These are phyloP conservation scores for Aspergillus neoniger DNA, from an alignment of 2,329 filamentous ascomycete genomes.

Conservation along the genomic window DNA sequence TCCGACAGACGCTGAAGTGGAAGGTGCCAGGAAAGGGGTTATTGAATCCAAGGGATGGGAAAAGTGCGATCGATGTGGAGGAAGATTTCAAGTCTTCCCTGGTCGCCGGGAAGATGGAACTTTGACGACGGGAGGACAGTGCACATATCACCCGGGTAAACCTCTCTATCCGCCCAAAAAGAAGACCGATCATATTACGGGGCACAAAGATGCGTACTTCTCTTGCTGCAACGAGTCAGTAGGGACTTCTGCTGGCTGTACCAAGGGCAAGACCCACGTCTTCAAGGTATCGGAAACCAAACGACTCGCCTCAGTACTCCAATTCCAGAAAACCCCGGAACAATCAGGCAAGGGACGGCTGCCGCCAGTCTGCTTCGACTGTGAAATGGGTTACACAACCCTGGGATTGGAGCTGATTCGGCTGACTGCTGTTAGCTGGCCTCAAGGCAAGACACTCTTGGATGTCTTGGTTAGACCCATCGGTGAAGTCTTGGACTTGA, in stretches of 20 bases:
- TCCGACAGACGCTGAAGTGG: conserved; percentile 68
- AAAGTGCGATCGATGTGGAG: conserved; percentile 80
- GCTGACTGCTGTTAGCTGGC: conserved; percentile 87
- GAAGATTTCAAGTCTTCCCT: conserved; percentile 89
- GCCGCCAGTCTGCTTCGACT: conserved; percentile 77
- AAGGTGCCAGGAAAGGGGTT: conserved; percentile 65
- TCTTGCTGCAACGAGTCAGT: conserved; percentile 76
- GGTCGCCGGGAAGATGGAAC: conserved; percentile 76
- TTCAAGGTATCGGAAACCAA: conserved; percentile 80
- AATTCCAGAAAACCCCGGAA: conserved; percentile 74
- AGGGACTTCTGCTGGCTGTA: conserved; percentile 75
- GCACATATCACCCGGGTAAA: conserved; percentile 79
- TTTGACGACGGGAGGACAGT: conserved; percentile 73
- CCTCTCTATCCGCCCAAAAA: conserved; percentile 60
- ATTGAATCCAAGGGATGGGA: conserved; percentile 75
- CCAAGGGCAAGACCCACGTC: conserved; percentile 71
- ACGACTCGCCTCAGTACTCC: conserved; percentile 73
- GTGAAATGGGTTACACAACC: conserved; percentile 96
- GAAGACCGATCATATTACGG: conserved; percentile 57
- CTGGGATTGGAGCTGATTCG: conserved; percentile 86
- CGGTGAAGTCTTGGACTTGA: conserved; percentile 84
- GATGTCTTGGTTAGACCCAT: conserved; percentile 83
- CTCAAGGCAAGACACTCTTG: conserved; percentile 69
- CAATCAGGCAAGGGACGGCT: conserved; percentile 34
- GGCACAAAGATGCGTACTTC: conserved; percentile 63